Evolutionary conservation across 371 early-diverging fungal species (phyloP), one percentile per base, ranked within the genome.

Genomic region (Parasitella parasitica): DNA sequence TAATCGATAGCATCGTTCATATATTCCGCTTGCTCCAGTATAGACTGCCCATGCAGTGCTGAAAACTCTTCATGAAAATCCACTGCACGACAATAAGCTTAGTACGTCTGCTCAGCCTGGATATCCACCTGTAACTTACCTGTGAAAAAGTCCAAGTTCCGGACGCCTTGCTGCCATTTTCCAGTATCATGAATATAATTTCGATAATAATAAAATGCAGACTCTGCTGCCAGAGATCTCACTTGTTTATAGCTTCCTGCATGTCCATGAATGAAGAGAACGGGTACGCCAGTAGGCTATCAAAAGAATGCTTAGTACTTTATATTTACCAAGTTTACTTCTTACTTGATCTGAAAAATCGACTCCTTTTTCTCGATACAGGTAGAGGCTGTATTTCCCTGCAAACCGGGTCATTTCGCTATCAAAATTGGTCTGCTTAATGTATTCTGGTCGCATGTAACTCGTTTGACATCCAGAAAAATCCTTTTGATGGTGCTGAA

Each of bases 251-350:
- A 90, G 60, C 93, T 93, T 9, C 98, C 97, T 15, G 96, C 96
- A 69, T 97, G 93, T 0, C 98, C 98, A 15, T 95, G 98, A 32
- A 98, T 86, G 77, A 98, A 98, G 32, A 98, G 73, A 0, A 94
- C 89, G 0, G 98, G 98, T 12, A 90, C 82, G 28, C 95, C 89
- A 22, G 77, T 79, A 5, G 82, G 86, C 73, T 77, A 60, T 27
- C 0, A 3, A 7, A 16, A 6, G 30, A 13, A 50, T 7, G 1
- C 15, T 50, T n/a, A 50, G 16, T 30, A 11, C 2, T 30, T 15
- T 15, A 3, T n/a, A 6, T 28, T 26, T 48, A 12, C n/a, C 5
- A 28, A 11, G 3, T 4, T 12, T 20, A 30, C 52, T 52, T 55
- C 38, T 71, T 71, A 78, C 80, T 71, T 68, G 76, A 30, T 79